Evolutionary conservation across 2,329 filamentous ascomycete genomes (phyloP).

Genomic region (Aspergillus arachidicola): DNA sequence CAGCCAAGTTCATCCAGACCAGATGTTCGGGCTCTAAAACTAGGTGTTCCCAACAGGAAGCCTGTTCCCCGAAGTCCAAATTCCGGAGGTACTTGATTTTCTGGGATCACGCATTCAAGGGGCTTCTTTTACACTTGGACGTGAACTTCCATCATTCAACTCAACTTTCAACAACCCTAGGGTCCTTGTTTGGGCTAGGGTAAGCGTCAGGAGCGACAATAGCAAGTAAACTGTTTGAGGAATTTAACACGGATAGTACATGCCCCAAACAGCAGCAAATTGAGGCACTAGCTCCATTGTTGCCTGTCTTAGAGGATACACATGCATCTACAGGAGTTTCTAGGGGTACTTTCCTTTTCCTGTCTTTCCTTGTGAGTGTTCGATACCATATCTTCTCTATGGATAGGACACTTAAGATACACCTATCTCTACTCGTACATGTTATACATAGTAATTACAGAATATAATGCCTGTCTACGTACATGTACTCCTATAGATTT

Average conservation of each 20-base stretch:
- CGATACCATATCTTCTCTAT: neutral
- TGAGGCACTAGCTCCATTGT: neutral
- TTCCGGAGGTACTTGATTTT: slow-evolving; percentile 2
- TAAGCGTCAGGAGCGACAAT: neutral
- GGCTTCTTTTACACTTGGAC: neutral
- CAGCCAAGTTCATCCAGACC: slow-evolving; percentile 27
- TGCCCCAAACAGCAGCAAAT: neutral
- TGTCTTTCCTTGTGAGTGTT: neutral
- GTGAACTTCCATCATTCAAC: neutral
- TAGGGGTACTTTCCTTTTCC: neutral
- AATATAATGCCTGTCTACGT: neutral
- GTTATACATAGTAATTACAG: neutral
- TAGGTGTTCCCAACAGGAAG: slow-evolving; percentile 42
- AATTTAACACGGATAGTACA: neutral
- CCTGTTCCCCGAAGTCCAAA: slow-evolving; percentile 38
- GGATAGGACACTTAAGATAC: neutral
- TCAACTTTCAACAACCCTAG: neutral
- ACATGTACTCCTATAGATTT: neutral
- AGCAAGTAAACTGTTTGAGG: neutral
- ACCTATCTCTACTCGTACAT: neutral
- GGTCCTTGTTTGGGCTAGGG: neutral
- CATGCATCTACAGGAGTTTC: neutral
- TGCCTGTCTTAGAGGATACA: neutral
- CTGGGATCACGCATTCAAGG: neutral
- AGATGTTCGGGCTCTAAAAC: slow-evolving; percentile 34